These are phyloP conservation scores for Amanita phalloides DNA, from an alignment of 768 basidiomycete genomes.

Conservation along the genomic window DNA sequence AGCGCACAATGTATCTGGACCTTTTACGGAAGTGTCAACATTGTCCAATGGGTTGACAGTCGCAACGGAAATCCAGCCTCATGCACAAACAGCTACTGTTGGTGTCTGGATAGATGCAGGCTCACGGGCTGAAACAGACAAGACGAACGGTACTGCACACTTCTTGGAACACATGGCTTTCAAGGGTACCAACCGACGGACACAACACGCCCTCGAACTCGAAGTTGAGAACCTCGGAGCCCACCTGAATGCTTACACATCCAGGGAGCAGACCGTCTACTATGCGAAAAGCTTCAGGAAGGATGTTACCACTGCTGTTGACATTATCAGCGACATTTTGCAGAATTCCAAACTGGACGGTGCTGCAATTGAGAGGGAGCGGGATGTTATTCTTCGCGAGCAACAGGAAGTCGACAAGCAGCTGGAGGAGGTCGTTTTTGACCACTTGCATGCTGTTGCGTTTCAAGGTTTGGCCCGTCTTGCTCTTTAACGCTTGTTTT, in stretches of 20 bases:
- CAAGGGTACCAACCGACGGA: slow-evolving; percentile 86
- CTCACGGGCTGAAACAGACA: slow-evolving; percentile 90
- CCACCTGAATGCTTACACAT: slow-evolving; percentile 96
- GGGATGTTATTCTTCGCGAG: slow-evolving; percentile 93
- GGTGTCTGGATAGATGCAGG: slow-evolving; percentile 99
- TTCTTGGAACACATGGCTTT: slow-evolving; percentile 99
- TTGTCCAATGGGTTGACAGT: slow-evolving; percentile 93
- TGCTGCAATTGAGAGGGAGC: slow-evolving; percentile 84
- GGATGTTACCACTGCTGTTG: slow-evolving; percentile 83
- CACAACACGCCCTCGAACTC: slow-evolving; percentile 85
- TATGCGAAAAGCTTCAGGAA: slow-evolving; percentile 98
- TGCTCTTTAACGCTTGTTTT: not conserved
- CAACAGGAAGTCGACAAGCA: slow-evolving; percentile 99
- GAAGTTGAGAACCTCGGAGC: slow-evolving; percentile 98
- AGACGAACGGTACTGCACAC: slow-evolving; percentile 93
- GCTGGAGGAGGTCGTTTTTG: slow-evolving; percentile 96
- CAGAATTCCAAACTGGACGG: slow-evolving; percentile 92
- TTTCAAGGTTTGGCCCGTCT: slow-evolving; percentile 68
- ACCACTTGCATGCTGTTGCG: slow-evolving; percentile 93
- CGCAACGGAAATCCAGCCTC: slow-evolving; percentile 83
- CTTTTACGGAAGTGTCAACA: slow-evolving; percentile 84
- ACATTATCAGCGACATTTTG: slow-evolving; percentile 96
- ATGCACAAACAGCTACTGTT: slow-evolving; percentile 95
- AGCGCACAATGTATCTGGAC: slow-evolving; percentile 50
- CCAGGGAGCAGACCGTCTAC: slow-evolving; percentile 98